These are phyloP conservation scores for Macroventuria anomochaeta DNA, from an alignment of 2,329 filamentous ascomycete species.

Conservation along the genomic window DNA sequence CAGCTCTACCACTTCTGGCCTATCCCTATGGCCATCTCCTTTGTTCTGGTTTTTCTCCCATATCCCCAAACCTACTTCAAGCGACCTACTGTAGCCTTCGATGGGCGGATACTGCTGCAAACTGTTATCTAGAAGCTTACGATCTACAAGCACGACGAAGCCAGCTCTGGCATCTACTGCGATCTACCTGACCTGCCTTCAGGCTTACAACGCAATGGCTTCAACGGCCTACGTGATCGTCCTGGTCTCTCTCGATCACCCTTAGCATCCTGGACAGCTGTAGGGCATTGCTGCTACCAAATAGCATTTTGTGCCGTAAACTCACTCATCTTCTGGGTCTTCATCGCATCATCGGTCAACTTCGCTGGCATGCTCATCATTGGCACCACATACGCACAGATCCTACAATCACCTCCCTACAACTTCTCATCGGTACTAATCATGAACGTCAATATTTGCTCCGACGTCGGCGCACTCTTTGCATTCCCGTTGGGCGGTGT, in stretches of 20 bases:
- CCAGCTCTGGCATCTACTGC: conserved; percentile 33
- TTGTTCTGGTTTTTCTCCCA: conserved; percentile 41
- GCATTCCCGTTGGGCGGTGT: conserved; percentile 22
- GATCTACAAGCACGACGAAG: conserved; percentile 45
- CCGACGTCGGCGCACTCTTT: conserved; percentile 28
- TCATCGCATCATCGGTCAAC: conserved; percentile 33
- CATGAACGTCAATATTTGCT: conserved; percentile 28
- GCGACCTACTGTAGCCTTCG: conserved; percentile 51
- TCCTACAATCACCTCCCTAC: conserved; percentile 34
- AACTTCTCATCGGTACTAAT: conserved; percentile 24
- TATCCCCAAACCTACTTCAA: conserved; percentile 53
- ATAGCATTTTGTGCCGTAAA: conserved; percentile 39
- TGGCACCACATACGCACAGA: conserved; percentile 30
- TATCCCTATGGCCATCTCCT: conserved; percentile 28
- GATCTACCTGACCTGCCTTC: conserved; percentile 30
- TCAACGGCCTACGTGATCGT: conserved; percentile 19
- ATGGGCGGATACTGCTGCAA: conserved; percentile 51
- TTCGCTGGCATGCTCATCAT: conserved; percentile 42
- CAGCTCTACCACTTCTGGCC: conserved; percentile 44
- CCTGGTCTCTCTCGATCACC: conserved; percentile 32
- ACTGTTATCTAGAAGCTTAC: conserved; percentile 49
- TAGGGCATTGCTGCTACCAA: conserved; percentile 34
- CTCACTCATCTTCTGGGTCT: conserved; percentile 43
- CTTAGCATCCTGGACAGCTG: conserved; percentile 35
- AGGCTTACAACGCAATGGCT: conserved; percentile 5